Evolutionary conservation across 169 alveolate genomes (phyloP).

Genomic region (Eimeria falciformis): DNA sequence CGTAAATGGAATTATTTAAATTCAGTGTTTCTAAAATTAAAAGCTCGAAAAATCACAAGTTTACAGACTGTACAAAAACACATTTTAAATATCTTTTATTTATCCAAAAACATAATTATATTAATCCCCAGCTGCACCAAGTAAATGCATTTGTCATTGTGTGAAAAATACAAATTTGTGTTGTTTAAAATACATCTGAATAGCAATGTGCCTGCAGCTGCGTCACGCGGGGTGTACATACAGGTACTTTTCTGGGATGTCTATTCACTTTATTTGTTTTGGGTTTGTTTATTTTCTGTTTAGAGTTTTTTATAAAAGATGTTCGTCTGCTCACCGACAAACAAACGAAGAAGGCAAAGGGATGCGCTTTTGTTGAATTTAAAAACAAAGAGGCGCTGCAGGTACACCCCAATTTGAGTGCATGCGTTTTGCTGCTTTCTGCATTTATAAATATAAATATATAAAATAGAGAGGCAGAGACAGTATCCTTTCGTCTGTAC

Average conservation of each 20-base stretch:
- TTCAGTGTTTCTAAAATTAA: not conserved
- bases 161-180: too few relatives aligned
- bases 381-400: slow-evolving; percentile 63
- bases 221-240: not conserved
- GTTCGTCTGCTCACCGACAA: slow-evolving; percentile 68
- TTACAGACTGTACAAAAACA: too few relatives aligned
- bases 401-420: not conserved
- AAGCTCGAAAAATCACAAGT: too few relatives aligned
- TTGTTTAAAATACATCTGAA: too few relatives aligned
- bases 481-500: not conserved
- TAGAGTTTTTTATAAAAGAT: slow-evolving; percentile 43
- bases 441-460: not conserved
- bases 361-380: slow-evolving; percentile 75
- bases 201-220: too few relatives aligned
- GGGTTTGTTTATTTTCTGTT: too few relatives aligned
- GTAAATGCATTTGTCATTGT: too few relatives aligned
- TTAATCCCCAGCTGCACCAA: too few relatives aligned
- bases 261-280: too few relatives aligned
- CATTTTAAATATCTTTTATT: not conserved
- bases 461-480: not conserved
- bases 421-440: not conserved
- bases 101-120: not conserved
- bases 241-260: too few relatives aligned
- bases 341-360: slow-evolving; percentile 45
- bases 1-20: not conserved